phyloP scores from a whole-genome alignment of 441 rosid species.

The Pelargonium hybrid region DNA sequence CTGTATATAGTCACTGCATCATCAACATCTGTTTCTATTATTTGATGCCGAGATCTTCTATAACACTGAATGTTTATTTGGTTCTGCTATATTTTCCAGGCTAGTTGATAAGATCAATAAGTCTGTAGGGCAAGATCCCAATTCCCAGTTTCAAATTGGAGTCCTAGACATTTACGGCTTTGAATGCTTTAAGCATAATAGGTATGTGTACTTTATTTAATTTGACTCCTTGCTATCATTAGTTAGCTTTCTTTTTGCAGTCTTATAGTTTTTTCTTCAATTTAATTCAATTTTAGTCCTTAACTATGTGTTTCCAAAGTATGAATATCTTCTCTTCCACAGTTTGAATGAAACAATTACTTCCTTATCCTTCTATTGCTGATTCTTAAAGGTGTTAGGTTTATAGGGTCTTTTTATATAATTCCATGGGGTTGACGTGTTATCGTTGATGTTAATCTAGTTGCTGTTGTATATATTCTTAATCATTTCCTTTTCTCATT shows the following conservation, averaged over 20 bases:
- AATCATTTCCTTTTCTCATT: neutral
- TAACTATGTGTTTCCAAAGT: neutral
- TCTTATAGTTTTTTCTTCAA: neutral
- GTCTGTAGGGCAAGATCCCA: slow-evolving; percentile 86
- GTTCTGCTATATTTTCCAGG: slow-evolving; percentile 39
- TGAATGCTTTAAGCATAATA: slow-evolving; percentile 88
- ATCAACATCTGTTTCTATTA: slow-evolving; percentile 6
- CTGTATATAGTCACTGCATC: neutral
- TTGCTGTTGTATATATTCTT: neutral
- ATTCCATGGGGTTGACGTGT: neutral
- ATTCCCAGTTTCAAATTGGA: slow-evolving; percentile 74
- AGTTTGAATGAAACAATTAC: neutral
- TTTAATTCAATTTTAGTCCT: neutral
- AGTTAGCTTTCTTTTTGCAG: neutral
- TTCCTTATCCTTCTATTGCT: neutral
- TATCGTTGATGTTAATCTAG: neutral
- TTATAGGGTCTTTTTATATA: neutral
- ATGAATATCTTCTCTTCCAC: neutral
- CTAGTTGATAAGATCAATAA: slow-evolving; percentile 73
- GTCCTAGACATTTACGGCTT: slow-evolving; percentile 82
- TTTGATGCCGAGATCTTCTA: neutral
- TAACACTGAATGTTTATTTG: slow-evolving; percentile 13
- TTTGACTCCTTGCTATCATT: slow-evolving; percentile 5
- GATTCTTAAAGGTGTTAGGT: neutral
- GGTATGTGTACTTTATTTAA: slow-evolving; percentile 75